phyloP scores from a whole-genome alignment of 371 early-diverging fungal genomes.

The Saksenaea vasiformis region DNA sequence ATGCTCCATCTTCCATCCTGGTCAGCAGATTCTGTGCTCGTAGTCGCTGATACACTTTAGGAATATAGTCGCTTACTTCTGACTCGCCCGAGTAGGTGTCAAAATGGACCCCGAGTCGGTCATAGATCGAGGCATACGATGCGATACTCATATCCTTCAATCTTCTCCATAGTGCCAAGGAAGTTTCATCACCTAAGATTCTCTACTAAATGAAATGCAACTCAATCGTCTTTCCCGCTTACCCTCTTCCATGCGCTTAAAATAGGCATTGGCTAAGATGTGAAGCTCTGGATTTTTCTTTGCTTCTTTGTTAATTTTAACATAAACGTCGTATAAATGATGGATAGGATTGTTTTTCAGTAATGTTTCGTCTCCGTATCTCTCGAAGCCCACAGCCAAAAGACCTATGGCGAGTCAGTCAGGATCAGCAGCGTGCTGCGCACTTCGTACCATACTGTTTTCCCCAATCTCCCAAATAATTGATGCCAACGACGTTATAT shows the following conservation, averaged over 20 bases:
- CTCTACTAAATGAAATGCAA: neutral
- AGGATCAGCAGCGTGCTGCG: neutral
- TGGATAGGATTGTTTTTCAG: constrained; percentile 88
- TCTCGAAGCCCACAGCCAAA: constrained; percentile 91
- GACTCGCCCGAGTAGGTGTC: constrained; percentile 98
- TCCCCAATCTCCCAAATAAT: constrained; percentile 99
- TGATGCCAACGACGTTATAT: constrained; percentile 86
- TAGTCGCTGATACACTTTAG: constrained; percentile 68
- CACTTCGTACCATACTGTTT: constrained; percentile 90
- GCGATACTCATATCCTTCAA: constrained; percentile 89
- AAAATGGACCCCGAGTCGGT: constrained; percentile 87
- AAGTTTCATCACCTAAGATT: constrained; percentile 59
- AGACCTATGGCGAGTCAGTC: constrained; percentile 51
- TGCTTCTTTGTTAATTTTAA: constrained; percentile 79
- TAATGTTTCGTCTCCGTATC: constrained; percentile 79
- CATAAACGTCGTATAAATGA: constrained; percentile 96
- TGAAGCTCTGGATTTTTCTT: constrained; percentile 64
- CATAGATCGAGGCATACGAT: constrained; percentile 88
- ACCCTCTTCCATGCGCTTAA: constrained; percentile 93
- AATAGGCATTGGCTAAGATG: constrained; percentile 85
- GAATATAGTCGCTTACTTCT: constrained; percentile 75
- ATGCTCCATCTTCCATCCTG: constrained; percentile 70
- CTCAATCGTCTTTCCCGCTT: neutral
- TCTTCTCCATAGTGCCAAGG: constrained; percentile 77
- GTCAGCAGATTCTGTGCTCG: constrained; percentile 52